Conservation (phyloP, 2,329 filamentous ascomycete species). For the Cryphonectria nitschkei region DNA sequence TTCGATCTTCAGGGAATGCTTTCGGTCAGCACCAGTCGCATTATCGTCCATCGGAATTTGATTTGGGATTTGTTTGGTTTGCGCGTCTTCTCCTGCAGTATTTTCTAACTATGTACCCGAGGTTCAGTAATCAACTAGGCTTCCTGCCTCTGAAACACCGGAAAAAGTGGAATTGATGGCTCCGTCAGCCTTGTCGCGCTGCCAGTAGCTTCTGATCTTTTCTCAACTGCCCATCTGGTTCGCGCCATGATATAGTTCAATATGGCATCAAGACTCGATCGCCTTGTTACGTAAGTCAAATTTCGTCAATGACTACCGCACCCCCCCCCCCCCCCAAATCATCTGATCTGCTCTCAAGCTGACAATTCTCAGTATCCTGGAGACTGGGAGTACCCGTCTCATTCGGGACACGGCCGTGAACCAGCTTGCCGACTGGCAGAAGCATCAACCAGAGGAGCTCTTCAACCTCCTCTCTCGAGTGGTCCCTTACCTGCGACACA, state of each 20-base stretch:
- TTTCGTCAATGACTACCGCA: not conserved
- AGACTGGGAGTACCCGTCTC: constrained; percentile 94
- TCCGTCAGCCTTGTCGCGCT: constrained; percentile 19
- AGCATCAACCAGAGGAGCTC: constrained; percentile 94
- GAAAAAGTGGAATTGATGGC: constrained; percentile 27
- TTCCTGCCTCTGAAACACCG: constrained; percentile 4
- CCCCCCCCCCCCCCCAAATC: too few species aligned
- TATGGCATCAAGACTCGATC: constrained; percentile 74
- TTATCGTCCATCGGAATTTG: not conserved
- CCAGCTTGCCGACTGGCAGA: constrained; percentile 96
- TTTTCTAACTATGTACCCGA: not conserved
- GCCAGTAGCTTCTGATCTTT: constrained; percentile 22
- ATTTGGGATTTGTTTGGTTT: not conserved
- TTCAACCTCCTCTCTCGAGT: constrained; percentile 94
- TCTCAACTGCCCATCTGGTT: constrained; percentile 12
- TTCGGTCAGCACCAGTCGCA: not conserved
- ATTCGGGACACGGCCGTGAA: constrained; percentile 97
- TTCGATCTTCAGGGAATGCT: not conserved
- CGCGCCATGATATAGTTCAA: constrained; percentile 44
- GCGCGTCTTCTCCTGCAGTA: not conserved
- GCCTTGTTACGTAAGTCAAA: constrained; percentile 79
- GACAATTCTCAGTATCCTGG: constrained; percentile 70
- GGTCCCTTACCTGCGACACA: constrained; percentile 92
- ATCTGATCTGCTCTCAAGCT: constrained; percentile 17
- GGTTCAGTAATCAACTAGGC: not conserved